Conservation (phyloP, 2,329 filamentous ascomycete species). For the Colletotrichum melonis region DNA sequence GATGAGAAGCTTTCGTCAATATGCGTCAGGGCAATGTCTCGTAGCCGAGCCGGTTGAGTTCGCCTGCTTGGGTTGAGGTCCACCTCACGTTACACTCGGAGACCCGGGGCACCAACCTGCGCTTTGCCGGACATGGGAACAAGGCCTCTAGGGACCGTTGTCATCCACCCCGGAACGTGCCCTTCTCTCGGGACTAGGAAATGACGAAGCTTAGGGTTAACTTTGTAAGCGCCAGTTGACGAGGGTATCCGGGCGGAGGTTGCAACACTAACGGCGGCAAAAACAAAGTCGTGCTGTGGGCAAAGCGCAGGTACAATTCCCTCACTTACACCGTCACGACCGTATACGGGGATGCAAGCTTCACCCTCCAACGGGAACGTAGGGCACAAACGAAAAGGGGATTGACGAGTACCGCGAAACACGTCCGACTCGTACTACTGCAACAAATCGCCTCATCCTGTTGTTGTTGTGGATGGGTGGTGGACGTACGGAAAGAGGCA, state of each 20-base stretch:
- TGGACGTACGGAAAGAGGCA: not conserved
- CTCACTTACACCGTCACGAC: not conserved
- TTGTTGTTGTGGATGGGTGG: not conserved
- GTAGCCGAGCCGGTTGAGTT: conserved; percentile 14
- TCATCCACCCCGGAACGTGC: conserved; percentile 15
- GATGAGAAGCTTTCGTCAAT: conserved; percentile 33
- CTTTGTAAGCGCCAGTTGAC: conserved; percentile 31
- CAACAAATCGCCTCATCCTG: not conserved
- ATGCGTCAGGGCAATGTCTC: conserved; percentile 15
- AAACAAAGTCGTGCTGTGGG: not conserved
- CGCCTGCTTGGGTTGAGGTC: conserved; percentile 20
- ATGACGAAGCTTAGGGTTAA: conserved; percentile 34
- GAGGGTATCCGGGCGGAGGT: conserved; percentile 28
- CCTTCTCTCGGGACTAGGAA: conserved; percentile 29
- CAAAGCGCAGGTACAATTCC: conserved; percentile 18
- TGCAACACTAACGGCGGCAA: conserved; percentile 32
- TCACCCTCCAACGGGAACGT: not conserved
- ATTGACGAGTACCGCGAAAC: not conserved
- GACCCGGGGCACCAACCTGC: conserved; percentile 19
- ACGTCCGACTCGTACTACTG: too few species aligned
- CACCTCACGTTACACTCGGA: conserved; percentile 35
- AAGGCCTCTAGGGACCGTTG: conserved; percentile 15
- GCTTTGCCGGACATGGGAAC: conserved; percentile 27
- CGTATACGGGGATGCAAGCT: not conserved
- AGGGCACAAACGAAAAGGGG: not conserved